Evolutionary conservation across 768 basidiomycete genomes (phyloP).

Genomic region (Suillus alpinus): DNA sequence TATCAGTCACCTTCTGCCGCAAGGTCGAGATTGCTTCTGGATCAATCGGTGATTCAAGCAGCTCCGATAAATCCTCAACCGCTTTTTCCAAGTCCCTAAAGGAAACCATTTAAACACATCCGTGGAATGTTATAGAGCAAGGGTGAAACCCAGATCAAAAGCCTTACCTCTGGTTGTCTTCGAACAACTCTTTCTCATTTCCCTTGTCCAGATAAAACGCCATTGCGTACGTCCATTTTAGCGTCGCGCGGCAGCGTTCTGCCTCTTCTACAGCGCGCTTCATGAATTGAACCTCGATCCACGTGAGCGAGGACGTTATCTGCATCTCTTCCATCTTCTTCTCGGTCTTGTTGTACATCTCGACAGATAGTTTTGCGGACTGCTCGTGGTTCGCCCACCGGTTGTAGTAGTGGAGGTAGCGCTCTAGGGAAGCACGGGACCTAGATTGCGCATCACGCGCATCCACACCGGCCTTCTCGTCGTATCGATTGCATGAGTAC

Average conservation of each 20-base stretch:
- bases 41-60: conserved; percentile 90
- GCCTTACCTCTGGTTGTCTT: conserved; percentile 88
- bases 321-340: conserved; percentile 99
- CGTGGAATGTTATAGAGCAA: background rate
- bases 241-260: conserved; percentile 85
- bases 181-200: conserved; percentile 93
- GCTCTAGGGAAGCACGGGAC: conserved; percentile 87
- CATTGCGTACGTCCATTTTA: conserved; percentile 99
- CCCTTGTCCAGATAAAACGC: conserved; percentile 91
- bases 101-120: conserved; percentile 5
- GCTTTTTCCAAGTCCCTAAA: conserved; percentile 87
- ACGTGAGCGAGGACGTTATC: conserved; percentile 83
- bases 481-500: conserved; percentile 98
- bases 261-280: conserved; percentile 96
- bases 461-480: conserved; percentile 85
- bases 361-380: conserved; percentile 93
- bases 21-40: conserved; percentile 76
- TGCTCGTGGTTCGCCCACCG: conserved; percentile 99
- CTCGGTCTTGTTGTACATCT: conserved; percentile 93
- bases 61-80: conserved; percentile 91
- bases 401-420: conserved; percentile 99
- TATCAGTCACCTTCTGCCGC: conserved; percentile 92
- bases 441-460: conserved; percentile 90
- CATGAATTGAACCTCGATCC: conserved; percentile 99
- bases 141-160: conserved; percentile 1